Evolutionary conservation across 352 stramenopile species (phyloP), one percentile per base, ranked within the genome.

Genomic region (Phytophthora hybrid): DNA sequence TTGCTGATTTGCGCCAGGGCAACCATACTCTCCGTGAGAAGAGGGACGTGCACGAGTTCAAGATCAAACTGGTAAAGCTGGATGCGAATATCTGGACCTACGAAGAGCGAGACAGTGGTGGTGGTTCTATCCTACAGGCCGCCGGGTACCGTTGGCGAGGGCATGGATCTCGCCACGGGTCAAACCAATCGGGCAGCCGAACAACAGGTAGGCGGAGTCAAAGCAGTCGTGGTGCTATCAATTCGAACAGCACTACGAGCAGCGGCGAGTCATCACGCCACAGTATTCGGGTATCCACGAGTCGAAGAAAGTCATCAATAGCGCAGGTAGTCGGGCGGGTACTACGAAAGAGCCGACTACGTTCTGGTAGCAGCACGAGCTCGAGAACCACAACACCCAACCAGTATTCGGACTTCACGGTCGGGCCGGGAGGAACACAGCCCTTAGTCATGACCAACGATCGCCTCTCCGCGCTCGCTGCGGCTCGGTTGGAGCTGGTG

Each of bases 71-170:
- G 19, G 78, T 88, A 4, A 92, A 92, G 60, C 74, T 94, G 29
- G 88, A 94, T 59, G 88, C 85, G 2, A 92, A 91, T 57, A 89
- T 94, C 26, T 94, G 88, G 88, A 88, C 81, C 21, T 91, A 93
- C 49, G 76, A 83, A 61, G 74, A 82, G 32, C 60, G 64, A 16
- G 71, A 80, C 49, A 59, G 68, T 41, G 44, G 47, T 4, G 19
- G 47, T n/a, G 69, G 73, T 10, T 74, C 70, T 2, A 59, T 72
- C 8, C 10, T 73, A 14, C 77, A 76, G 51, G 58, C 39, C 4
- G 73, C 41, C 7, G 76, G 65, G 0, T 63, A 69, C 41, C 76
- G 74, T 39, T 71, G 79, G 55, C 73, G 69, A 7, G 74, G 71
- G 26, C 61, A 79, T 2, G 74, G 67, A 0, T 86, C 79, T 16